Evolutionary conservation across 495 filamentous ascomycete genomes (phyloP).

Genomic region (Symbiotaphrina buchneri): DNA sequence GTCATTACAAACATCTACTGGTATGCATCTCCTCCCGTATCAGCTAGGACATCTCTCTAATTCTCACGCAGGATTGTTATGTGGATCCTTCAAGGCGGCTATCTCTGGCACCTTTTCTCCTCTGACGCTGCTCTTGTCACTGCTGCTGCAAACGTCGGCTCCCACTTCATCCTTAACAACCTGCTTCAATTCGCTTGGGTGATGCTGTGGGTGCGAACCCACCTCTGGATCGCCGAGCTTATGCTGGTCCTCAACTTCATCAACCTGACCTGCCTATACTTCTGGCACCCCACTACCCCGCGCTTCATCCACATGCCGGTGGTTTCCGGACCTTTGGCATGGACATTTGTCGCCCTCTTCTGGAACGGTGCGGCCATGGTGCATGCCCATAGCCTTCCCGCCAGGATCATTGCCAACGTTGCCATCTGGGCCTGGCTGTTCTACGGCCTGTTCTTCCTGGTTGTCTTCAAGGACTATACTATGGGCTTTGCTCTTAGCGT

Average conservation of each 20-base stretch:
- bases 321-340: constrained; percentile 58
- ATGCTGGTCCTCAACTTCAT: constrained; percentile 59
- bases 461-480: constrained; percentile 54
- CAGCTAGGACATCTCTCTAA: constrained; percentile 1
- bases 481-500: constrained; percentile 59
- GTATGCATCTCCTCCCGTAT: constrained; percentile 16
- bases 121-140: constrained; percentile 31
- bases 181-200: constrained; percentile 57
- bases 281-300: constrained; percentile 45
- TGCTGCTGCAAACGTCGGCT: constrained; percentile 52
- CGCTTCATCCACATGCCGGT: constrained; percentile 50
- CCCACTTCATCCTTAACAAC: constrained; percentile 73
- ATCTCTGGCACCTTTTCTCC: constrained; percentile 55
- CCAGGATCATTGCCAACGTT: constrained; percentile 60
- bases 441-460: constrained; percentile 50
- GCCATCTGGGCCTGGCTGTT: constrained; percentile 64
- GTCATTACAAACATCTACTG: constrained; percentile 58
- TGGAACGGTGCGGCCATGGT: constrained; percentile 74
- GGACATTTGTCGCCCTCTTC: constrained; percentile 62
- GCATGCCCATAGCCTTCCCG: constrained; percentile 29
- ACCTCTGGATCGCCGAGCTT: constrained; percentile 51
- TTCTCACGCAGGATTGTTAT: constrained; percentile 35
- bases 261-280: constrained; percentile 55
- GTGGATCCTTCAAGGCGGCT: constrained; percentile 51
- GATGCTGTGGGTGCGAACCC: constrained; percentile 54